A percentile compares a stretch with the other conserved stretches of the same genome.
Evolutionary conservation across 208 protist species (phyloP).

Genomic region (Trypanosoma conorhini): DNA sequence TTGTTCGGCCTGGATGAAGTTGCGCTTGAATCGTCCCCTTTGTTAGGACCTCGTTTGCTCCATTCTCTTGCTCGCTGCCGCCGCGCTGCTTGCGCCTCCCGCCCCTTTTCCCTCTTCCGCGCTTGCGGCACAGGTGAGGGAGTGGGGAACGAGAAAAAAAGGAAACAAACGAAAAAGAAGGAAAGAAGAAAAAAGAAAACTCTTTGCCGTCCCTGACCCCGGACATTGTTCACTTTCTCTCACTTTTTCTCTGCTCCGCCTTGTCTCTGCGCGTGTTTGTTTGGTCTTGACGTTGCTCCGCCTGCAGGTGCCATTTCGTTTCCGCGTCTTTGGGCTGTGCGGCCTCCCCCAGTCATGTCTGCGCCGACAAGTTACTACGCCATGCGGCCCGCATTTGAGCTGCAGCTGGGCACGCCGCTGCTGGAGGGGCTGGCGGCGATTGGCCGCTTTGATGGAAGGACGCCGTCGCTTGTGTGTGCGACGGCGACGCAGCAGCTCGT

Average conservation of each 20-base stretch:
- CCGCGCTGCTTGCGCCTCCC: too few relatives aligned
- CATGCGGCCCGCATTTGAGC: conserved; percentile 69
- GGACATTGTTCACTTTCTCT: not conserved
- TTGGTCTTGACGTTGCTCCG: not conserved
- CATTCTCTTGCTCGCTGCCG: too few relatives aligned
- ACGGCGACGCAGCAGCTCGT: conserved; percentile 80
- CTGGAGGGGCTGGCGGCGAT: conserved; percentile 52
- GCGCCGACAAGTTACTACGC: conserved; percentile 37
- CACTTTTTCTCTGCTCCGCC: conserved; percentile 19
- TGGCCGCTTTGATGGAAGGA: conserved; percentile 57
- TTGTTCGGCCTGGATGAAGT: too few relatives aligned
- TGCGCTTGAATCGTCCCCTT: too few relatives aligned
- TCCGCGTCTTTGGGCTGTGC: not conserved
- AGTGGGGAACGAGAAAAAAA: too few relatives aligned
- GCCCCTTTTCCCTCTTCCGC: too few relatives aligned
- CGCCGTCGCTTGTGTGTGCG: conserved; percentile 57
- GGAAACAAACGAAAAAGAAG: too few relatives aligned
- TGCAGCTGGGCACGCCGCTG: conserved; percentile 50
- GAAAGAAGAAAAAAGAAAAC: not conserved
- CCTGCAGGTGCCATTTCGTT: not conserved
- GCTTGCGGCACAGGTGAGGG: too few relatives aligned
- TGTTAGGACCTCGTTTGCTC: too few relatives aligned
- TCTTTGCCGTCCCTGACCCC: not conserved
- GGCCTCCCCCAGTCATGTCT: conserved; percentile 9
- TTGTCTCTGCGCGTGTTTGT: conserved; percentile 1